Evolutionary conservation across 768 basidiomycete genomes (phyloP).

Genomic region (Tricholoma bakamatsutake): DNA sequence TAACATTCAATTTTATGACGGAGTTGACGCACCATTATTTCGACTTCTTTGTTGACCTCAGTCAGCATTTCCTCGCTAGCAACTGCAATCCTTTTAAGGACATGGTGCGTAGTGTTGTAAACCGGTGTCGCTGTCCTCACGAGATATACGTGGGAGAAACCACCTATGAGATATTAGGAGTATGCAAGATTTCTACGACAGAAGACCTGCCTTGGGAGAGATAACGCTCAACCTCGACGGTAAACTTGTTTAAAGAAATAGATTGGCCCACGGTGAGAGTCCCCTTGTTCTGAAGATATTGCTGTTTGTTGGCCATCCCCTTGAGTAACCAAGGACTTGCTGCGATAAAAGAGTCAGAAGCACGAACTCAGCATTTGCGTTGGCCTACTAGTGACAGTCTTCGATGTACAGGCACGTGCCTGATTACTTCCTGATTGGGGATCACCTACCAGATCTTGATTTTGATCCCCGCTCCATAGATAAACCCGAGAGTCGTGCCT

Average conservation of each 20-base stretch:
- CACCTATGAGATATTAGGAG: constrained; percentile 50
- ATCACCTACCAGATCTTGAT: neutral
- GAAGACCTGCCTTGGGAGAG: constrained; percentile 77
- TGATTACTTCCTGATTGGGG: neutral
- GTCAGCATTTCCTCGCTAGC: constrained; percentile 83
- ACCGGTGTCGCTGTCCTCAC: constrained; percentile 83
- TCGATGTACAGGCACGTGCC: neutral
- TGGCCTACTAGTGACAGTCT: neutral
- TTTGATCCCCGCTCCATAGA: too few relatives aligned
- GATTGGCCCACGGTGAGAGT: constrained; percentile 78
- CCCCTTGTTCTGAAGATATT: constrained; percentile 53
- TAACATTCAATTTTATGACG: constrained; percentile 10
- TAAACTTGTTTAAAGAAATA: constrained; percentile 85
- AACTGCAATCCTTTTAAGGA: constrained; percentile 94
- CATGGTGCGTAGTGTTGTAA: constrained; percentile 90
- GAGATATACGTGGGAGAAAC: constrained; percentile 97
- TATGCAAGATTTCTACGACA: constrained; percentile 4
- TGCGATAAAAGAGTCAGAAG: neutral
- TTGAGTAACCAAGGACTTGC: neutral
- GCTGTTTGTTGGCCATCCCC: constrained; percentile 48
- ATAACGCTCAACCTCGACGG: constrained; percentile 90
- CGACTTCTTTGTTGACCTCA: constrained; percentile 96
- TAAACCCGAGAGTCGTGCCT: neutral
- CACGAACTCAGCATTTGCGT: neutral
- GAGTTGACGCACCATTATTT: constrained; percentile 79